Evolutionary conservation across 2,329 filamentous ascomycete genomes (phyloP).

Genomic region (Monosporascus sp.): DNA sequence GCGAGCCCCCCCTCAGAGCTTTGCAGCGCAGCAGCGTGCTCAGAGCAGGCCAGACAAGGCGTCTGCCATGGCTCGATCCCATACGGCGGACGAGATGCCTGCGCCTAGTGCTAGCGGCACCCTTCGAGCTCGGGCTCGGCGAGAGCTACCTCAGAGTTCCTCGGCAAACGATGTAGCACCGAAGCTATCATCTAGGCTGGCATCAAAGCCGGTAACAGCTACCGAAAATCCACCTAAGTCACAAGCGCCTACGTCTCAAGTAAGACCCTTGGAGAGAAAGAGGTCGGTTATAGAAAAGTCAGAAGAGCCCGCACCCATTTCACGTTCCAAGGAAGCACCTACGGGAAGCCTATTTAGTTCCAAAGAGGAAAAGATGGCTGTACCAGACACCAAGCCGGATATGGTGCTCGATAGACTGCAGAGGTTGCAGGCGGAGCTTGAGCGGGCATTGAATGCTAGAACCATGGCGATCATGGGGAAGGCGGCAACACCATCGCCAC

Average conservation of each 20-base stretch:
- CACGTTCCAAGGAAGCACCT: slow-evolving; percentile 22
- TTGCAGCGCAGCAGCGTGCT: slow-evolving; percentile 60
- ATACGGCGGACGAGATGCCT: slow-evolving; percentile 27
- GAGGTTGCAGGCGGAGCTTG: slow-evolving; percentile 54
- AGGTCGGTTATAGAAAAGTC: slow-evolving; percentile 3
- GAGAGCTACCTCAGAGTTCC: slow-evolving; percentile 21
- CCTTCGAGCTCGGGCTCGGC: slow-evolving; percentile 22
- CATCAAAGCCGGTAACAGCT: slow-evolving; percentile 8
- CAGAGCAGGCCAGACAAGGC: slow-evolving; percentile 42
- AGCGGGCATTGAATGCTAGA: slow-evolving; percentile 58
- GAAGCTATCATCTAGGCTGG: slow-evolving; percentile 10
- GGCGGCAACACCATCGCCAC: slow-evolving; percentile 48
- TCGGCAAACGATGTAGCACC: slow-evolving; percentile 17
- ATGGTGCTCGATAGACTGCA: slow-evolving; percentile 50
- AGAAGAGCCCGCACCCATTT: slow-evolving; percentile 7
- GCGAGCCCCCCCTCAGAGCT: slow-evolving; percentile 56
- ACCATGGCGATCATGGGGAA: slow-evolving; percentile 57
- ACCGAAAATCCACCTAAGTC: slow-evolving; percentile 4
- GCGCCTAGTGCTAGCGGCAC: slow-evolving; percentile 24
- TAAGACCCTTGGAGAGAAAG: slow-evolving; percentile 6
- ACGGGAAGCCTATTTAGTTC: slow-evolving; percentile 51
- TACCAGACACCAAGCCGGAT: slow-evolving; percentile 53
- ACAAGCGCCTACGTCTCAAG: slow-evolving; percentile 2
- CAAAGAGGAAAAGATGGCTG: slow-evolving; percentile 42
- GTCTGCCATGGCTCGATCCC: slow-evolving; percentile 22